Conservation (phyloP, 305 asterid species). For the Fraxinus nigra region DNA sequence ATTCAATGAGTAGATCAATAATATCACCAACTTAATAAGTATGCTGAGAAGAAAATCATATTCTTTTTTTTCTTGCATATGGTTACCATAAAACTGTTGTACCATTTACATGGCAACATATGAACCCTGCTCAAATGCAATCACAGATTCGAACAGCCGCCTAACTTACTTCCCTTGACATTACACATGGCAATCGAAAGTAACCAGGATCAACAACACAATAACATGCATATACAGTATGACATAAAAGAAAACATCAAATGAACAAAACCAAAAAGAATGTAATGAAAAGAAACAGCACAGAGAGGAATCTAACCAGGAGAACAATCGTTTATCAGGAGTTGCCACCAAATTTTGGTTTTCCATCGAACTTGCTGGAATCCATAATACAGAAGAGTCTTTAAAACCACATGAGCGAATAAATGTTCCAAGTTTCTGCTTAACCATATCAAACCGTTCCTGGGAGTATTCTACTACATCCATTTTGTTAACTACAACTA, state of each 20-base stretch:
- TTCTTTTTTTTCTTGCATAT: neutral
- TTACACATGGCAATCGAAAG: neutral
- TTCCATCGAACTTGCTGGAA: slow-evolving; percentile 91
- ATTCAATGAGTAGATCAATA: neutral
- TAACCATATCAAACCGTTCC: slow-evolving; percentile 75
- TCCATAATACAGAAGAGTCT: slow-evolving; percentile 73
- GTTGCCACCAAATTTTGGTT: slow-evolving; percentile 74
- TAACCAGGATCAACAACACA: neutral
- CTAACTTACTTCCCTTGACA: neutral
- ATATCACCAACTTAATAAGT: neutral
- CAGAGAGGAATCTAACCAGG: slow-evolving; percentile 63
- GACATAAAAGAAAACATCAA: neutral
- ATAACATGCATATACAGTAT: neutral
- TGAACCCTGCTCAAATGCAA: neutral
- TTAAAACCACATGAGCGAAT: slow-evolving; percentile 84
- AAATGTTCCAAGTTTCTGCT: slow-evolving; percentile 69
- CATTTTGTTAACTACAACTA: slow-evolving; percentile 91
- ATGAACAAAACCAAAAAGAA: neutral
- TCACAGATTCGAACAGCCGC: neutral
- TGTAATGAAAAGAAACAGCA: slow-evolving; percentile 3
- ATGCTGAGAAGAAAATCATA: neutral
- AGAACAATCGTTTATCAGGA: slow-evolving; percentile 48
- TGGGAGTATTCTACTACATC: slow-evolving; percentile 78
- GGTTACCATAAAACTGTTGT: neutral
- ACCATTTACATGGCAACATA: neutral